Conservation (phyloP, 179 eudicot species). For the Actinidia polygama region DNA sequence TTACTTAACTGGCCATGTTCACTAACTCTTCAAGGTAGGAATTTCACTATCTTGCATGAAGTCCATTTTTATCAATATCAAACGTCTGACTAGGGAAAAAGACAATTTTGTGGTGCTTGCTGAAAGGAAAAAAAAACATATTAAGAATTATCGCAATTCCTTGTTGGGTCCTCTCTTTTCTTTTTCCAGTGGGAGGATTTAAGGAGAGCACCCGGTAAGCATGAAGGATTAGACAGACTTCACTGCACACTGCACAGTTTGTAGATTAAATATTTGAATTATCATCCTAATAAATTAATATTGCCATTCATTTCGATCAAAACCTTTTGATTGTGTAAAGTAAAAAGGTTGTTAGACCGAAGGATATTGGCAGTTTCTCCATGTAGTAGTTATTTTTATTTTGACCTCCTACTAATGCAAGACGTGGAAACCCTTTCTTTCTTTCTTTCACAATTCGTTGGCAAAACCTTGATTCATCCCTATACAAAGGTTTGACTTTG, state of each 20-base stretch:
- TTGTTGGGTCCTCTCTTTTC: too few relatives aligned
- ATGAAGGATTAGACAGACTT: neutral
- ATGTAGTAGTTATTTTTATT: too few relatives aligned
- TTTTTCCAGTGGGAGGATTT: neutral
- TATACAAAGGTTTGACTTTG: neutral
- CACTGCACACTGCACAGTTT: neutral
- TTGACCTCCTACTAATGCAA: neutral
- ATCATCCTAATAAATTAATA: neutral
- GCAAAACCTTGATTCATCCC: neutral
- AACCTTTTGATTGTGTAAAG: neutral
- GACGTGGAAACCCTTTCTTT: neutral
- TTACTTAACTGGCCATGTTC: slow-evolving; percentile 91
- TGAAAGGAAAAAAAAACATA: neutral
- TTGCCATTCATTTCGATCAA: neutral
- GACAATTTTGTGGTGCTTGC: neutral
- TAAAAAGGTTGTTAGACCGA: neutral
- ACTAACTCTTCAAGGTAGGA: slow-evolving; percentile 92
- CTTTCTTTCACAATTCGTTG: neutral
- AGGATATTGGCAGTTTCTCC: neutral
- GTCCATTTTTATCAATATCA: neutral
- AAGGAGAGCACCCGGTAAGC: neutral
- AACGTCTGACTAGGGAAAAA: neutral
- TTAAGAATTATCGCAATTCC: too few relatives aligned
- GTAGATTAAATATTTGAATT: neutral
- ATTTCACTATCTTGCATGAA: neutral